A percentile compares a stretch with the other conserved stretches of the same genome.
phyloP scores from a whole-genome alignment of 805 yeast genomes.

The Zygoascus ofunaensis region DNA sequence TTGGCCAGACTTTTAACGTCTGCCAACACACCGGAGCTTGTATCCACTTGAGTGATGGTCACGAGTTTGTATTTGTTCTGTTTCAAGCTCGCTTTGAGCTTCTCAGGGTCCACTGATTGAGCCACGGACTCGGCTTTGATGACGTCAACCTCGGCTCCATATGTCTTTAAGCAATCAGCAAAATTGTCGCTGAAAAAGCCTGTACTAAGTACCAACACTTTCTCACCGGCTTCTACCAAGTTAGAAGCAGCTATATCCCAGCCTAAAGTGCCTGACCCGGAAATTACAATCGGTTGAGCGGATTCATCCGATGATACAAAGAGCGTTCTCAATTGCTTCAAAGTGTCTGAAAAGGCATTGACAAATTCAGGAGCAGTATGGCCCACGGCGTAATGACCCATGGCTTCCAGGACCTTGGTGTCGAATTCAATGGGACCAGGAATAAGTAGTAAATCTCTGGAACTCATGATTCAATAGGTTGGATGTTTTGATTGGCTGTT shows the following conservation, averaged over 20 bases:
- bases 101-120: constrained; percentile 47
- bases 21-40: constrained; percentile 86
- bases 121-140: constrained; percentile 61
- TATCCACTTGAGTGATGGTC: constrained; percentile 91
- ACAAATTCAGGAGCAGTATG: constrained; percentile 84
- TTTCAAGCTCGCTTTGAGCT: constrained; percentile 48
- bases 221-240: constrained; percentile 53
- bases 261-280: constrained; percentile 92
- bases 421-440: constrained; percentile 87
- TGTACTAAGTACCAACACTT: constrained; percentile 73
- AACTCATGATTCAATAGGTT: background rate
- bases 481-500: too few relatives aligned
- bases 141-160: constrained; percentile 68
- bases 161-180: constrained; percentile 62
- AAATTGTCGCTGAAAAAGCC: constrained; percentile 82
- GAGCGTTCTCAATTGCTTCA: constrained; percentile 59
- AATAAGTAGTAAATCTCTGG: constrained; percentile 27
- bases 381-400: constrained; percentile 77
- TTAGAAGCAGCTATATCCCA: constrained; percentile 88
- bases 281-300: constrained; percentile 73
- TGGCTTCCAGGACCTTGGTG: constrained; percentile 67
- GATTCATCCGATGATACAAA: constrained; percentile 57
- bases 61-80: constrained; percentile 51
- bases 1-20: constrained; percentile 56
- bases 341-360: constrained; percentile 57